These are phyloP conservation scores for Ceratobasidium sp. DNA, from an alignment of 1,284 basidiomycete species.

Conservation along the genomic window DNA sequence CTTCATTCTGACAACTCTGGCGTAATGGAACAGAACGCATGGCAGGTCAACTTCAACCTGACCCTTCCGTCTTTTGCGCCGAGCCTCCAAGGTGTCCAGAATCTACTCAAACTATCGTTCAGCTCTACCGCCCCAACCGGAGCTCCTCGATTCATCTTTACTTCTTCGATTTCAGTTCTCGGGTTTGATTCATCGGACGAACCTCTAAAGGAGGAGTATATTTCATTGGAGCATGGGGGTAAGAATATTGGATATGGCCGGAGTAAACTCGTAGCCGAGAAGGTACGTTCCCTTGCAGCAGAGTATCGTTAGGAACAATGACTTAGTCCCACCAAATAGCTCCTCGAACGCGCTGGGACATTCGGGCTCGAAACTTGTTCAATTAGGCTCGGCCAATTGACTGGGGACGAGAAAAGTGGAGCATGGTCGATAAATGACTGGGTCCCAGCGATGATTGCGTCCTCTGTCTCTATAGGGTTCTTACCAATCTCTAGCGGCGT, in stretches of 20 bases:
- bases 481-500: constrained; percentile 12
- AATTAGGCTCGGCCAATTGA: constrained; percentile 43
- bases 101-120: constrained; percentile 48
- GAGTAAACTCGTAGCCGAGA: constrained; percentile 47
- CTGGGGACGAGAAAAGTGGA: constrained; percentile 36
- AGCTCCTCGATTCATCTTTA: constrained; percentile 38
- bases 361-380: constrained; percentile 18
- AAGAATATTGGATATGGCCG: constrained; percentile 45
- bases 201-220: constrained; percentile 13
- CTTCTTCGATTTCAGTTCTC: constrained; percentile 32
- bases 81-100: constrained; percentile 43
- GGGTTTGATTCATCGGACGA: constrained; percentile 4
- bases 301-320: too few species aligned
- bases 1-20: too few species aligned
- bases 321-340: not conserved
- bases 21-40: constrained; percentile 52
- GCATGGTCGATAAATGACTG: constrained; percentile 43
- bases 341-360: constrained; percentile 4
- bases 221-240: constrained; percentile 17
- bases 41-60: constrained; percentile 49
- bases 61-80: constrained; percentile 47
- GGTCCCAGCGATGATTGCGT: constrained; percentile 41
- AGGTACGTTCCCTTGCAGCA: not conserved
- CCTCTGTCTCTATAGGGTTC: not conserved
- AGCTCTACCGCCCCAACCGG: constrained; percentile 6